phyloP scores from a whole-genome alignment of 768 basidiomycete genomes.

The Gloeophyllum trabeum region DNA sequence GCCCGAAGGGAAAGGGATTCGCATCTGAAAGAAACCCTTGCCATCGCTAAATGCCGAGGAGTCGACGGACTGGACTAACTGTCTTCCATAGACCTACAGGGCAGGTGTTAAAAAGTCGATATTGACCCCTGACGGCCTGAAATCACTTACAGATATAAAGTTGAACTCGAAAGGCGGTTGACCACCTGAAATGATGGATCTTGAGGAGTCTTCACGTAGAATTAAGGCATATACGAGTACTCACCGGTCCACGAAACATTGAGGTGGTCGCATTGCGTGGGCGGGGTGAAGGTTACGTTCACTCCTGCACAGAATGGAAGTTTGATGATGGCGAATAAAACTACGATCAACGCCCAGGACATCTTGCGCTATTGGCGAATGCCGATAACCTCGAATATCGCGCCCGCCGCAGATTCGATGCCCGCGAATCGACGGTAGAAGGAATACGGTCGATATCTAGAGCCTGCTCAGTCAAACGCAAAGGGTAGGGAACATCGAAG shows the following conservation, averaged over 20 bases:
- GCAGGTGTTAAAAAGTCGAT: not conserved
- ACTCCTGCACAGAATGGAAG: too few species aligned
- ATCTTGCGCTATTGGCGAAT: too few species aligned
- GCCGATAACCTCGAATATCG: too few species aligned
- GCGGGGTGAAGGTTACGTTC: constrained; percentile 38
- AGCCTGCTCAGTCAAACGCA: too few species aligned
- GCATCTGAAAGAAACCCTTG: constrained; percentile 36
- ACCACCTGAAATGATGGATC: constrained; percentile 4
- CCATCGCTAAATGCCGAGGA: constrained; percentile 39
- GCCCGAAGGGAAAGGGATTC: constrained; percentile 28
- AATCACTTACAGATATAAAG: constrained; percentile 42
- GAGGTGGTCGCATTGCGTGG: constrained; percentile 55
- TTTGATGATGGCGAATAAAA: too few species aligned
- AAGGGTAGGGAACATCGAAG: too few species aligned
- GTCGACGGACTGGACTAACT: constrained; percentile 44
- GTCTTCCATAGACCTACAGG: constrained; percentile 39
- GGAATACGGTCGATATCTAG: too few species aligned
- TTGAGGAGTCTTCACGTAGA: not conserved
- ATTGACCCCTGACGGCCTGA: constrained; percentile 3
- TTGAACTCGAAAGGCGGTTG: constrained; percentile 35
- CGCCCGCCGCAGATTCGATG: too few species aligned
- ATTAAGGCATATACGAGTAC: constrained; percentile 5
- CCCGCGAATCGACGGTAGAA: too few species aligned
- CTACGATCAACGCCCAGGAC: too few species aligned
- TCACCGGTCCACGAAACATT: constrained; percentile 52